A percentile compares a stretch with the other conserved stretches of the same genome.
Conservation (phyloP, 2,329 filamentous ascomycete species). For the Colletotrichum musae region DNA sequence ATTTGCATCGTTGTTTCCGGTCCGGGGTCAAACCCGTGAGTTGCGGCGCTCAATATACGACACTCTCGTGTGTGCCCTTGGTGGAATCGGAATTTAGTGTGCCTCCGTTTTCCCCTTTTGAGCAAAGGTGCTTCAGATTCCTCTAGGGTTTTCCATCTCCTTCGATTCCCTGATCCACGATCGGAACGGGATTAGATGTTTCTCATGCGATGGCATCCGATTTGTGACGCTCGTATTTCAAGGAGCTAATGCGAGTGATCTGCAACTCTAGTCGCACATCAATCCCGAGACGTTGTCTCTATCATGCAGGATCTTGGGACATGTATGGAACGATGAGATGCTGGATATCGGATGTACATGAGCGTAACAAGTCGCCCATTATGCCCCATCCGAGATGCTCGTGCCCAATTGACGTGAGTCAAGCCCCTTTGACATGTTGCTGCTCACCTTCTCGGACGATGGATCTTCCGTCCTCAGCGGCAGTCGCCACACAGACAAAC, state of each 20-base stretch:
- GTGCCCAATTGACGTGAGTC: not conserved
- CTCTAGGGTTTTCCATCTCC: not conserved
- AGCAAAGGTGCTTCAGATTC: not conserved
- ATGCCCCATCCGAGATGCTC: not conserved
- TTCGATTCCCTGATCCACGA: too few species aligned
- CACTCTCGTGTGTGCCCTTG: not conserved
- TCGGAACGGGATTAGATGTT: conserved; percentile 17
- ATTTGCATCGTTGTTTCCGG: not conserved
- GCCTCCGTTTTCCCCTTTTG: conserved; percentile 16
- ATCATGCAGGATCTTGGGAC: not conserved
- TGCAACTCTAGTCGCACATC: not conserved
- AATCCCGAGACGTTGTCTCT: not conserved
- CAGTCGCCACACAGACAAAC: conserved; percentile 30
- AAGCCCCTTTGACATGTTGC: not conserved
- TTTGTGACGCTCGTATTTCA: not conserved
- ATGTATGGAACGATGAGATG: conserved; percentile 3
- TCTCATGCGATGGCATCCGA: not conserved
- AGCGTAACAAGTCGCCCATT: not conserved
- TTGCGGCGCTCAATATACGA: conserved; percentile 8
- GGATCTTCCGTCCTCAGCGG: not conserved
- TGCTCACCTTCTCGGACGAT: not conserved
- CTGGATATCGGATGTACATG: conserved; percentile 11
- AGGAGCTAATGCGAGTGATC: not conserved
- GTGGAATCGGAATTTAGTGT: conserved; percentile 8
- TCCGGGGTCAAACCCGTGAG: too few species aligned